phyloP scores from a whole-genome alignment of 305 asterid genomes.

The Plantago coronopus region DNA sequence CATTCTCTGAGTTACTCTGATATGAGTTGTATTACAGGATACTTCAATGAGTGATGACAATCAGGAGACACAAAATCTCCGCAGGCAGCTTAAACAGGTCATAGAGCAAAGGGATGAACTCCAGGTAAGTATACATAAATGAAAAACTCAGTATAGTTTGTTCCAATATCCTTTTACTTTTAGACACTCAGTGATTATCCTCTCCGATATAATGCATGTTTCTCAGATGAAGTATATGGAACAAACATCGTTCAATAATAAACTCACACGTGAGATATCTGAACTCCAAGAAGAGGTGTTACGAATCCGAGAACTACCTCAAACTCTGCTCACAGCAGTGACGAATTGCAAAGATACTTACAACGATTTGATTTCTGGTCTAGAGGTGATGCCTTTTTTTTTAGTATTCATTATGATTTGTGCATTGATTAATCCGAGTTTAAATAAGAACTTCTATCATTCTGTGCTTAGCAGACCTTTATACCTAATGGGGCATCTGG shows the following conservation, averaged over 20 bases:
- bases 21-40: conserved; percentile 36
- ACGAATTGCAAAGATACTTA: conserved; percentile 54
- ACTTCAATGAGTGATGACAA: conserved; percentile 43
- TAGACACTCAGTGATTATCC: no score
- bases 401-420: conserved; percentile 17
- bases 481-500: conserved; percentile 55
- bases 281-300: conserved; percentile 59
- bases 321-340: conserved; percentile 47
- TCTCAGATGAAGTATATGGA: conserved; percentile 53
- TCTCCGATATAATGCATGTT: conserved; percentile 22
- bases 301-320: conserved; percentile 48
- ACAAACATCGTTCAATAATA: conserved; percentile 47
- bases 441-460: conserved; percentile 12
- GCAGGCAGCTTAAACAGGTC: conserved; percentile 49
- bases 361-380: conserved; percentile 47
- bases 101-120: conserved; percentile 72
- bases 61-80: conserved; percentile 64
- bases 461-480: conserved; percentile 40
- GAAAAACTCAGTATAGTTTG: background rate
- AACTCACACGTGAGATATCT: conserved; percentile 48
- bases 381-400: conserved; percentile 46
- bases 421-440: conserved; percentile 5
- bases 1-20: background rate
- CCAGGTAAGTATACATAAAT: conserved; percentile 45
- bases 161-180: no score